Percentiles rank a stretch among this genome's conserved stretches.
Conservation (phyloP, 768 basidiomycete genomes). For the Auricularia auricula-judae region DNA sequence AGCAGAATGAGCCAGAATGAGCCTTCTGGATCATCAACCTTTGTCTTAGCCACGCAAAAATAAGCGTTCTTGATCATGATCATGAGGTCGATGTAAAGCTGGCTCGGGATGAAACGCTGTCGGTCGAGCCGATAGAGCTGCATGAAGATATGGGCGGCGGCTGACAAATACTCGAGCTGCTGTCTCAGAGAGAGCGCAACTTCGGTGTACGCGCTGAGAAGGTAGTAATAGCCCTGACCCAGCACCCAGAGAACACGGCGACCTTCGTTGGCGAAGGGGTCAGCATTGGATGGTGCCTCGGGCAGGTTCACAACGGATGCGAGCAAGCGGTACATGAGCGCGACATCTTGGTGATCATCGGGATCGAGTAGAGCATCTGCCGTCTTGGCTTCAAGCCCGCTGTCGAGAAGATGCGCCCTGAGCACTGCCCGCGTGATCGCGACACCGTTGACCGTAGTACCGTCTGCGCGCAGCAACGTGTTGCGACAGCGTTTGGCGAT, state of each 20-base stretch:
- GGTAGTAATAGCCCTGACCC: too few species aligned
- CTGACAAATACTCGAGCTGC: conserved; percentile 23
- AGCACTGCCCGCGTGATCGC: too few species aligned
- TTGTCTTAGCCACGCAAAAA: conserved; percentile 29
- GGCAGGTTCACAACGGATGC: conserved; percentile 17
- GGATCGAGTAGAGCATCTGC: conserved; percentile 16
- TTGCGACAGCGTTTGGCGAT: too few species aligned
- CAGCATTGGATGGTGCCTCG: background rate
- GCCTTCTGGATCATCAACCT: conserved; percentile 21
- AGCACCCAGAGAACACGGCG: too few species aligned
- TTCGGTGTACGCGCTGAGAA: too few species aligned
- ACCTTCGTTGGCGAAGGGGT: conserved; percentile 9
- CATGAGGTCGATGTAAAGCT: conserved; percentile 23
- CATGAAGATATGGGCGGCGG: conserved; percentile 21
- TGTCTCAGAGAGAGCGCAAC: too few species aligned
- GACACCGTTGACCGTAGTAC: too few species aligned
- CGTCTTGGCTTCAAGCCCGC: too few species aligned
- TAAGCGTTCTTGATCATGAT: conserved; percentile 28
- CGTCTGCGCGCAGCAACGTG: too few species aligned
- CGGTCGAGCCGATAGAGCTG: conserved; percentile 9
- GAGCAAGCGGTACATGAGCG: conserved; percentile 16
- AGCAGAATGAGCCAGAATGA: conserved; percentile 25
- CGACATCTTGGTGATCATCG: conserved; percentile 24
- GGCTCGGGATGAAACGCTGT: conserved; percentile 16
- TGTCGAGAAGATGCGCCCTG: too few species aligned